Base-by-base conservation (phyloP, 192 early-diverging fungal species). In the Linnemannia zychae region DNA sequence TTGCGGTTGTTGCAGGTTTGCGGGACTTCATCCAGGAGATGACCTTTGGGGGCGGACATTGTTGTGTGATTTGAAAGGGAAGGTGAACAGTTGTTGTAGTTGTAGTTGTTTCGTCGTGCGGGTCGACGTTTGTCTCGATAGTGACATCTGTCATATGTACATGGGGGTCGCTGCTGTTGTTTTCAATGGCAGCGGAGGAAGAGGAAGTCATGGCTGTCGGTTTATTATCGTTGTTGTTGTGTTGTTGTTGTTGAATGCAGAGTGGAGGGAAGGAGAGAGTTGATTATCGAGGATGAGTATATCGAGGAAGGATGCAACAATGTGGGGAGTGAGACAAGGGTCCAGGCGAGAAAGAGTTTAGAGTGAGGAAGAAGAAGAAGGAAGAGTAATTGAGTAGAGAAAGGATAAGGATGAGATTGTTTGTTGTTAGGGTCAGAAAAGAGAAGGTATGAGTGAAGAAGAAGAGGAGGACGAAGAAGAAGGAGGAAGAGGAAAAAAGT, bases 11-110 rank as follows among this genome's bases (percentile, higher is more conserved):
- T 71, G 44, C 71, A 31, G 71, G 31, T 28, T 76, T 70, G 18
- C 67, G 48, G 3, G 73, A 74, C 28, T 76, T 85, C 83, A 85
- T 85, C 83, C 83, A 85, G 34, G 83, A 85, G 31, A 85, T 79
- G 46, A 85, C 74, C 31, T 77, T 79, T 7, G 83, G 83, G 0
- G 83, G 74, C 13, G 73, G 76, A 18, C 83, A 85, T 33, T 79
- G 68, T 6, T 4, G 37, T 40, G 77, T 33, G 17, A 85, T 20
- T 16, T 79, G 68, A 44, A 85, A 85, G 74, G 83, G 83, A 1
- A 79, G 77, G 70, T 85, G 83, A 40, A 85, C 77, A 34, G 76
- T 76, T 20, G 83, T 85, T 18, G 78, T 79, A 0, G 83, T 85
- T 17, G 83, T 85, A 11, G 74, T 79, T 47, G 83, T 76, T 48